Evolutionary conservation across 331 rosid genomes (phyloP).

Genomic region (Pyrus hybrid): DNA sequence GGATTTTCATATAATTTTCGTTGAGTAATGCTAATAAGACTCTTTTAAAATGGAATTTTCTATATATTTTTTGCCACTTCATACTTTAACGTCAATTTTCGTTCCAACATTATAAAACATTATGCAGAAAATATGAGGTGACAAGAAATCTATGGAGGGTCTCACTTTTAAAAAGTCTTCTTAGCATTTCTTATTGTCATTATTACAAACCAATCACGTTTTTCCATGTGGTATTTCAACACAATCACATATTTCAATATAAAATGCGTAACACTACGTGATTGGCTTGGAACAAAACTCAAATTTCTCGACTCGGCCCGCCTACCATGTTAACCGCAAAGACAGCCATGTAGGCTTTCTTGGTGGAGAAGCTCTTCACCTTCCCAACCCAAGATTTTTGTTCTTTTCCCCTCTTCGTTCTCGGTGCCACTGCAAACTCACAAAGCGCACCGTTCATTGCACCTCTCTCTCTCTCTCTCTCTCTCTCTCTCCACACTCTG

Average conservation of each 20-base stretch:
- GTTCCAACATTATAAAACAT: too few relatives aligned
- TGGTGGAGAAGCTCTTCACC: conserved; percentile 5
- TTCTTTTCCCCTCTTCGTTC: not conserved
- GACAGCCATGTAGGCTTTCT: conserved; percentile 3
- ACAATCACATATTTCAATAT: not conserved
- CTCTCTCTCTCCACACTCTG: conserved; percentile 1
- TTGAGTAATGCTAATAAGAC: too few relatives aligned
- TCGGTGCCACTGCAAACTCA: not conserved
- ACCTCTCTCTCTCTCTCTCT: not conserved
- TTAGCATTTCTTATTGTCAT: too few relatives aligned
- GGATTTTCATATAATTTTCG: too few relatives aligned
- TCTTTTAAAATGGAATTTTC: rapidly evolving
- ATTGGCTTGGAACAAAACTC: not conserved
- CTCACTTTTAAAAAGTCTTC: rapidly evolving
- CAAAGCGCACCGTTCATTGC: conserved; percentile 6
- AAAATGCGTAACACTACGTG: not conserved
- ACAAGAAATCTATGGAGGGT: rapidly evolving
- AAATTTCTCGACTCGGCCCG: not conserved
- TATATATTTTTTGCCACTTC: rapidly evolving
- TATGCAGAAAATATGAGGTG: too few relatives aligned
- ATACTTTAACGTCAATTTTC: too few relatives aligned
- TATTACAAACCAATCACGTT: too few relatives aligned
- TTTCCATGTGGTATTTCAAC: rapidly evolving
- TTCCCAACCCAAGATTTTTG: not conserved
- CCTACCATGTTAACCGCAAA: not conserved